phyloP scores from a whole-genome alignment of 129 eudicot species.

The Centrapalus pauciflorus region DNA sequence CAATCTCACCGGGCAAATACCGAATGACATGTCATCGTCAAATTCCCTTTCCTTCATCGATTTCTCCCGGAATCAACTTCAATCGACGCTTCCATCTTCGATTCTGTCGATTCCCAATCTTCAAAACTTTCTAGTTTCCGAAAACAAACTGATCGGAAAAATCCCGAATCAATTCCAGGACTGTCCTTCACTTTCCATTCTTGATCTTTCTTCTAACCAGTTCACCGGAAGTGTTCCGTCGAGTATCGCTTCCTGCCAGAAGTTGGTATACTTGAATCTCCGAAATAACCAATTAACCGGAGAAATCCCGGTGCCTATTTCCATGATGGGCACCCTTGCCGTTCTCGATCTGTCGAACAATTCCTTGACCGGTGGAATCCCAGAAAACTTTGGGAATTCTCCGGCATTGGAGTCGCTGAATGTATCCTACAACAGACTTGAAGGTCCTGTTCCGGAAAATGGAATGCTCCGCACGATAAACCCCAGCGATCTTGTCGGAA shows the following conservation, averaged over 20 bases:
- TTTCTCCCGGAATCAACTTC: constrained; percentile 58
- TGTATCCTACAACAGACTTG: constrained; percentile 65
- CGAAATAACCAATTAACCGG: constrained; percentile 56
- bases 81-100: constrained; percentile 62
- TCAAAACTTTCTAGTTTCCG: constrained; percentile 62
- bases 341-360: constrained; percentile 83
- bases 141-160: constrained; percentile 53
- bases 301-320: constrained; percentile 49
- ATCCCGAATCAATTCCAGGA: constrained; percentile 89
- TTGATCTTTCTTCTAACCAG: constrained; percentile 81
- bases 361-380: constrained; percentile 68
- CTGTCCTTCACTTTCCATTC: constrained; percentile 64
- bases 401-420: constrained; percentile 76
- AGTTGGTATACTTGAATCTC: constrained; percentile 56
- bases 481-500: constrained; percentile 70
- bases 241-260: constrained; percentile 75
- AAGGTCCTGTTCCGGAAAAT: constrained; percentile 70
- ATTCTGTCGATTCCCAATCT: constrained; percentile 66
- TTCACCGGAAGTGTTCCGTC: constrained; percentile 68
- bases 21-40: constrained; percentile 56
- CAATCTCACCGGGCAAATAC: constrained; percentile 75
- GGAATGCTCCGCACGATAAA: constrained; percentile 74
- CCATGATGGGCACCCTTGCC: constrained; percentile 70
- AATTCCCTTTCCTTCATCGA: constrained; percentile 77
- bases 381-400: constrained; percentile 60